These are phyloP conservation scores for Xanthoparmelia taractica DNA, from an alignment of 495 filamentous ascomycete species.

Conservation along the genomic window DNA sequence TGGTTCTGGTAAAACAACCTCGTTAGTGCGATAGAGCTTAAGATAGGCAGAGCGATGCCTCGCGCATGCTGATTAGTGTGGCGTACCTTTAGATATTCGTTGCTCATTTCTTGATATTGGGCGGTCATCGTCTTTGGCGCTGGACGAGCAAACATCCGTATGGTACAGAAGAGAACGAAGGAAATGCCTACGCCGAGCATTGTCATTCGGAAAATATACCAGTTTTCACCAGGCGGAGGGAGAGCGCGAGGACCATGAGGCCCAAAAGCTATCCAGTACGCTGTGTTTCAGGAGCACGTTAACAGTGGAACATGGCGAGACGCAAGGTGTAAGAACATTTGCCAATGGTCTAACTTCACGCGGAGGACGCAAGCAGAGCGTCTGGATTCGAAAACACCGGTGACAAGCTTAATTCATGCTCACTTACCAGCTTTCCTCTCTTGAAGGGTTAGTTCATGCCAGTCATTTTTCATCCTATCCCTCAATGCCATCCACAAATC, in stretches of 20 bases:
- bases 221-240: slow-evolving; percentile 71
- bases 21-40: background rate
- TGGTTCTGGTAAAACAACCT: slow-evolving; percentile 50
- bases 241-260: slow-evolving; percentile 83
- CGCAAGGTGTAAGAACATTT: background rate
- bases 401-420: slow-evolving; percentile 18
- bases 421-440: slow-evolving; percentile 98
- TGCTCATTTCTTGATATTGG: slow-evolving; percentile 87
- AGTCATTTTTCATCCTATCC: slow-evolving; percentile 96
- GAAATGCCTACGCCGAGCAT: slow-evolving; percentile 50
- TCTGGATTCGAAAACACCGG: slow-evolving; percentile 12
- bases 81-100: slow-evolving; percentile 82
- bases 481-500: slow-evolving; percentile 96
- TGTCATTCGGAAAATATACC: slow-evolving; percentile 66
- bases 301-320: slow-evolving; percentile 6
- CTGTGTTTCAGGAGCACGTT: slow-evolving; percentile 39
- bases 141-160: slow-evolving; percentile 58
- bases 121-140: slow-evolving; percentile 81
- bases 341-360: background rate
- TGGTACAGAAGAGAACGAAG: slow-evolving; percentile 55
- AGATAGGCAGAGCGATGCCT: background rate
- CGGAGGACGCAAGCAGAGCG: background rate
- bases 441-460: slow-evolving; percentile 85
- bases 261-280: slow-evolving; percentile 98
- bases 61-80: slow-evolving; percentile 7